Percentiles rank a stretch among this genome's conserved stretches.
Evolutionary conservation across 345 rosid species (phyloP).

Genomic region (Ceriops zippeliana): DNA sequence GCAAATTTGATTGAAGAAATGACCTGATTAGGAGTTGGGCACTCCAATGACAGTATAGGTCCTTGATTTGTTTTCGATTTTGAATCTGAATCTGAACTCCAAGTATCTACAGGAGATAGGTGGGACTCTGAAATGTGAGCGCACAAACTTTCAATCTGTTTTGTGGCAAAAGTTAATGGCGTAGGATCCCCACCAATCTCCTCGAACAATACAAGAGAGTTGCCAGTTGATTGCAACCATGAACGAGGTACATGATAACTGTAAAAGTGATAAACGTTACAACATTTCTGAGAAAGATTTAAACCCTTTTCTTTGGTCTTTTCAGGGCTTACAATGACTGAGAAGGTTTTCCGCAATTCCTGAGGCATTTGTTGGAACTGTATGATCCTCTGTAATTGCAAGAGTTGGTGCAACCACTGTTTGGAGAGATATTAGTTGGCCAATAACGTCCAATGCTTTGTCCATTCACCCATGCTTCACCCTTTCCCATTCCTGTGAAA

Average conservation of each 20-base stretch:
- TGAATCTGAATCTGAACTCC: constrained; percentile 54
- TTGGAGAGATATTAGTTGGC: constrained; percentile 58
- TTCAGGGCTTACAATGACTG: constrained; percentile 66
- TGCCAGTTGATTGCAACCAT: constrained; percentile 68
- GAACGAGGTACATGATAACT: constrained; percentile 95
- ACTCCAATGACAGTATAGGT: constrained; percentile 49
- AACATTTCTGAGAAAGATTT: constrained; percentile 2
- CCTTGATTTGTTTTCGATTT: constrained; percentile 33
- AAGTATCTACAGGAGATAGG: constrained; percentile 62
- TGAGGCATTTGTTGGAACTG: constrained; percentile 64
- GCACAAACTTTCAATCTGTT: constrained; percentile 51
- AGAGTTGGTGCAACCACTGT: constrained; percentile 54
- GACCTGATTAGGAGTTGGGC: constrained; percentile 60
- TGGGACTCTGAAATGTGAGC: constrained; percentile 68
- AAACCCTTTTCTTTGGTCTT: not conserved
- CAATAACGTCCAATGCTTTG: constrained; percentile 95
- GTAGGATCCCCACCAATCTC: constrained; percentile 90
- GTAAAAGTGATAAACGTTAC: constrained; percentile 16
- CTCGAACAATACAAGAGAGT: constrained; percentile 79
- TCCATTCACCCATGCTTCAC: constrained; percentile 96
- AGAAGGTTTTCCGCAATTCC: constrained; percentile 84
- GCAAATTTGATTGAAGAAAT: constrained; percentile 78
- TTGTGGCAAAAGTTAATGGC: constrained; percentile 51
- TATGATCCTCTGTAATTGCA: constrained; percentile 80
- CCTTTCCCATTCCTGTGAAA: constrained; percentile 88